Percentiles rank a stretch among this genome's conserved stretches.
Conservation (phyloP, 2,329 filamentous ascomycete species). For the Blastomyces silverae region DNA sequence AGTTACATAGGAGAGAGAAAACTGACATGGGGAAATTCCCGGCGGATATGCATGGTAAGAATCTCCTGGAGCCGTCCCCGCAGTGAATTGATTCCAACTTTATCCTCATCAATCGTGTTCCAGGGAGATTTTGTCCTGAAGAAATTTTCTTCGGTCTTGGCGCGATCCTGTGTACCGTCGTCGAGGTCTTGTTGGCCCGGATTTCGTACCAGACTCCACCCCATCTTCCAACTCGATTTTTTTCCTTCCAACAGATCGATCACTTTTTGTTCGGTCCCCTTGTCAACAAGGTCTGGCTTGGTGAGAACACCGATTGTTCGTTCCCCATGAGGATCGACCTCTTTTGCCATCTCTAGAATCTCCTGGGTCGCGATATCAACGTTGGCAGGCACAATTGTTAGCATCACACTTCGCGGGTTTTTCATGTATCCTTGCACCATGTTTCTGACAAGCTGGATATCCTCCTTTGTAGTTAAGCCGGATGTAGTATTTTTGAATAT, state of each 20-base stretch:
- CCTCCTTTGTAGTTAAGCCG: conserved; percentile 33
- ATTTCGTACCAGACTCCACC: conserved; percentile 33
- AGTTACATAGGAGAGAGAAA: too few relatives aligned
- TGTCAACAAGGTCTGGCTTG: conserved; percentile 49
- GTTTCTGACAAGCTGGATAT: conserved; percentile 34
- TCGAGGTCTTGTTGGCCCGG: conserved; percentile 28
- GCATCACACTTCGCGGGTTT: conserved; percentile 37
- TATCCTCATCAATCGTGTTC: too few relatives aligned
- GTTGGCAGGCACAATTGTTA: conserved; percentile 40
- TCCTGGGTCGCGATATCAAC: conserved; percentile 43
- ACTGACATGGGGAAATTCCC: too few relatives aligned
- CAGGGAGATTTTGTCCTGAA: too few relatives aligned
- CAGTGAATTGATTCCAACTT: too few relatives aligned
- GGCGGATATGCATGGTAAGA: too few relatives aligned
- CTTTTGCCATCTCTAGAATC: conserved; percentile 39
- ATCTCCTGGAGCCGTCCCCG: too few relatives aligned
- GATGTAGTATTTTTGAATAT: conserved; percentile 38
- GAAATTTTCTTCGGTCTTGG: too few relatives aligned
- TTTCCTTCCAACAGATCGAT: conserved; percentile 28
- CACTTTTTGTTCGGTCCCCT: conserved; percentile 27
- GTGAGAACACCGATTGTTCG: conserved; percentile 48
- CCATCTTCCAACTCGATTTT: conserved; percentile 24
- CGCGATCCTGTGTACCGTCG: too few relatives aligned
- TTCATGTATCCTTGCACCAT: conserved; percentile 39
- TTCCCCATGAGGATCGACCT: conserved; percentile 32